Conservation (phyloP, 306 rosid species). For the Prunus persica region DNA sequence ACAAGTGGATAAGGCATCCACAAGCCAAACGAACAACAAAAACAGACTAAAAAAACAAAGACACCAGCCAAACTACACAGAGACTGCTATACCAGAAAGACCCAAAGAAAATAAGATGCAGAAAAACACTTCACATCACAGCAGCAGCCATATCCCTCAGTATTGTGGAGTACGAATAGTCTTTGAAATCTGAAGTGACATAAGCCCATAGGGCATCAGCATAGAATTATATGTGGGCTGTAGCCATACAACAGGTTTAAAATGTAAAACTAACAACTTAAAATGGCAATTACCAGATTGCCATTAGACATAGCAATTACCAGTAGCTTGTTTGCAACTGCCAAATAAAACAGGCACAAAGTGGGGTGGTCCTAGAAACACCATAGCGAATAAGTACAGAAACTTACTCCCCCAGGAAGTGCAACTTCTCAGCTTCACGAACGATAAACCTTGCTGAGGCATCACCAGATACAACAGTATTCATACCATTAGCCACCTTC, state of each 20-base stretch:
- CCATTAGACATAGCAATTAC: background rate
- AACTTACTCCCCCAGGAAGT: conserved; percentile 71
- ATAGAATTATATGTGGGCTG: background rate
- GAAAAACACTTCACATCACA: too few species aligned
- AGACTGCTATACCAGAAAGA: too few species aligned
- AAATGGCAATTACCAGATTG: background rate
- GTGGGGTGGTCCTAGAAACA: conserved; percentile 6
- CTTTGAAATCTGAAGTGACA: too few species aligned
- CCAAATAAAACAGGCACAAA: background rate
- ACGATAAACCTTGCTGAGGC: conserved; percentile 60
- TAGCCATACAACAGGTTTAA: background rate
- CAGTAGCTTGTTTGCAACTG: background rate
- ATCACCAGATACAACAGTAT: conserved; percentile 38
- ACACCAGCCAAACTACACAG: too few species aligned
- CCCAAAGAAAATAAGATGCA: too few species aligned
- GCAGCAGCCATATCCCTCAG: too few species aligned
- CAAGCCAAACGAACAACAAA: too few species aligned
- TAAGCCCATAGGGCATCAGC: too few species aligned
- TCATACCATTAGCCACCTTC: conserved; percentile 37
- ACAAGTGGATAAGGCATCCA: too few species aligned
- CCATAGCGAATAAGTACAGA: background rate
- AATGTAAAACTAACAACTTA: background rate
- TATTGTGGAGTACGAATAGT: too few species aligned
- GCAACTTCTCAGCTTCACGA: conserved; percentile 64
- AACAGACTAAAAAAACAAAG: too few species aligned